Percentiles rank a stretch among this genome's conserved stretches.
phyloP scores from a whole-genome alignment of 169 alveolate species.

The Cryptosporidium parvum region DNA sequence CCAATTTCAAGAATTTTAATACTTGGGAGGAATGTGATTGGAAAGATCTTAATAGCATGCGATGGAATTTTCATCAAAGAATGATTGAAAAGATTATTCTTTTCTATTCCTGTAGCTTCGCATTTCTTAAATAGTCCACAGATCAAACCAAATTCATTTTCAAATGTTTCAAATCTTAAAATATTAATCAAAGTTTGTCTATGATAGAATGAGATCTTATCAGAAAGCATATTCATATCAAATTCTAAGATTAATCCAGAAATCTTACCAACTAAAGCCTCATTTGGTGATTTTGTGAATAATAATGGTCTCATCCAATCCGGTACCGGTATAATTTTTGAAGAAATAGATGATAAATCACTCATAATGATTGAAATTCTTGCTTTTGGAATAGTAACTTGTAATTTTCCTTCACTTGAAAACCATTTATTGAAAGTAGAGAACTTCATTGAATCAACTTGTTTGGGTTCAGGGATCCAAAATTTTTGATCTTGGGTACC shows the following conservation, averaged over 20 bases:
- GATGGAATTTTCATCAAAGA: constrained; percentile 33
- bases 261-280: constrained; percentile 20
- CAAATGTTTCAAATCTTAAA: not conserved
- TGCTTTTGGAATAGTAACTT: constrained; percentile 21
- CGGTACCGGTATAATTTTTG: constrained; percentile 40
- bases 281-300: not conserved
- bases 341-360: not conserved
- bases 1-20: constrained; percentile 21
- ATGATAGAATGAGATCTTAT: constrained; percentile 50
- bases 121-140: not conserved
- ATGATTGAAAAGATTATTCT: not conserved
- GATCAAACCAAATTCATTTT: constrained; percentile 32
- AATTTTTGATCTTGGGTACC: not conserved
- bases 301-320: constrained; percentile 60
- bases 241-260: constrained; percentile 14
- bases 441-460: constrained; percentile 5
- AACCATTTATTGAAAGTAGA: constrained; percentile 58
- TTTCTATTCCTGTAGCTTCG: not conserved
- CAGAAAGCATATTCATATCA: constrained; percentile 28
- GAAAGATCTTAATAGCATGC: not conserved
- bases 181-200: constrained; percentile 16
- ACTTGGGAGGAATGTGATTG: constrained; percentile 31
- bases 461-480: constrained; percentile 13
- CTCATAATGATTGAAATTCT: constrained; percentile 19
- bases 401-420: constrained; percentile 41